Evolutionary conservation across 345 rosid genomes (phyloP).

Genomic region (Brassica juncea): DNA sequence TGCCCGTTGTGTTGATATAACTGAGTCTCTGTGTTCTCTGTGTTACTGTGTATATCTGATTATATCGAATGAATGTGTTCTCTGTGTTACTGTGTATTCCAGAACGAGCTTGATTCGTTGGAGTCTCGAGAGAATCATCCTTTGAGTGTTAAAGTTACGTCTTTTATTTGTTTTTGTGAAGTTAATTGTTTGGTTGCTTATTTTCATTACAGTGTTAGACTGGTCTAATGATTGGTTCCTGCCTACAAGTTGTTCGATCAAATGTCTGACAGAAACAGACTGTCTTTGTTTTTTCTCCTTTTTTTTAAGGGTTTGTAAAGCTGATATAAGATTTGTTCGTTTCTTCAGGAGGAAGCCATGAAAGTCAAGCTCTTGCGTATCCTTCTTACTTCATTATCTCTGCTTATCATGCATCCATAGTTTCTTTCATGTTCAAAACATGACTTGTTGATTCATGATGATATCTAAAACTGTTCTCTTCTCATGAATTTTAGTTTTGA

Average conservation of each 20-base stretch:
- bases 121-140: background rate
- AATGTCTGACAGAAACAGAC: constrained; percentile 1
- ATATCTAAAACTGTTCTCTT: background rate
- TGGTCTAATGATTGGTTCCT: background rate
- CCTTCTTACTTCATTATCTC: background rate
- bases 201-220: background rate
- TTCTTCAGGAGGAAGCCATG: constrained; percentile 15
- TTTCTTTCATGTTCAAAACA: background rate
- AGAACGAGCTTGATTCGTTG: background rate
- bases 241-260: constrained; percentile 7
- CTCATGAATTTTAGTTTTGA: background rate
- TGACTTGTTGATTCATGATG: background rate
- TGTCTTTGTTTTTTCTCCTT: background rate
- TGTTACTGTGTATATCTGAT: background rate
- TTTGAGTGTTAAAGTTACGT: background rate
- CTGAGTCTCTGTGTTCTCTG: background rate
- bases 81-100: background rate
- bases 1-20: background rate
- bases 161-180: background rate
- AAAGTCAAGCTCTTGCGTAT: constrained; percentile 22
- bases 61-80: background rate
- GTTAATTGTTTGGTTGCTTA: background rate
- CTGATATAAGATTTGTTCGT: background rate
- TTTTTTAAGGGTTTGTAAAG: background rate
- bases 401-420: constrained; percentile 5